Conservation (phyloP, 164 flowering plant genomes). For the Litsea cubeba region DNA sequence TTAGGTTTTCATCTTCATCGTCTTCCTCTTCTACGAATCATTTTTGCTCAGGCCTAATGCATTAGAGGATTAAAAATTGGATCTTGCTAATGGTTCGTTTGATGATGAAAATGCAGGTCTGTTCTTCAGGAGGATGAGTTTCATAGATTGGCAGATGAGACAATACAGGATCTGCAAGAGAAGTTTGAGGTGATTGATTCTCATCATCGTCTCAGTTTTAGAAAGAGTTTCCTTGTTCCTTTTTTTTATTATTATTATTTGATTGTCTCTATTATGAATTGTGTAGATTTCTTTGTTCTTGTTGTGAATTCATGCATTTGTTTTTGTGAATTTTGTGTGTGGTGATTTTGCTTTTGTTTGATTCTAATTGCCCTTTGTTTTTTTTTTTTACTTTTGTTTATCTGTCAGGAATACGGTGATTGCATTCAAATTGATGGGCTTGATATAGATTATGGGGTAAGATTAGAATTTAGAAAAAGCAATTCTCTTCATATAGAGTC, state of each 20-base stretch:
- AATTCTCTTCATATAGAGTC: too few relatives aligned
- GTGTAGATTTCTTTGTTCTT: too few relatives aligned
- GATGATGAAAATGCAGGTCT: conserved; percentile 36
- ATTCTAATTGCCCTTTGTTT: too few relatives aligned
- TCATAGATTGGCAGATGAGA: conserved; percentile 69
- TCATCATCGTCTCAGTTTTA: background rate
- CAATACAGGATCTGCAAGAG: conserved; percentile 69
- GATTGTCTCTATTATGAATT: too few relatives aligned
- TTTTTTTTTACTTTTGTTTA: background rate
- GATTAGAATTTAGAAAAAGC: conserved; percentile 4
- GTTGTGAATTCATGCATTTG: background rate
- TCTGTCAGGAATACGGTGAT: conserved; percentile 85
- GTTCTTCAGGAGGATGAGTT: conserved; percentile 75
- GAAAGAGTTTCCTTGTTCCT: too few relatives aligned
- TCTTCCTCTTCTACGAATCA: background rate
- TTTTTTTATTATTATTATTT: too few relatives aligned
- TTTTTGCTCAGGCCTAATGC: too few relatives aligned
- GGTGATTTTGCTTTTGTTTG: background rate
- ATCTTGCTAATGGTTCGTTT: too few relatives aligned
- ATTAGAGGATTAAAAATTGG: too few relatives aligned
- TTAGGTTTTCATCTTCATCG: too few relatives aligned
- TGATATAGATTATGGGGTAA: conserved; percentile 91
- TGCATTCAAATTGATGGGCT: conserved; percentile 75
- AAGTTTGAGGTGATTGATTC: conserved; percentile 62
- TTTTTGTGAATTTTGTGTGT: too few relatives aligned